Evolutionary conservation across 495 filamentous ascomycete species (phyloP).

Genomic region (Daldinia grandis): DNA sequence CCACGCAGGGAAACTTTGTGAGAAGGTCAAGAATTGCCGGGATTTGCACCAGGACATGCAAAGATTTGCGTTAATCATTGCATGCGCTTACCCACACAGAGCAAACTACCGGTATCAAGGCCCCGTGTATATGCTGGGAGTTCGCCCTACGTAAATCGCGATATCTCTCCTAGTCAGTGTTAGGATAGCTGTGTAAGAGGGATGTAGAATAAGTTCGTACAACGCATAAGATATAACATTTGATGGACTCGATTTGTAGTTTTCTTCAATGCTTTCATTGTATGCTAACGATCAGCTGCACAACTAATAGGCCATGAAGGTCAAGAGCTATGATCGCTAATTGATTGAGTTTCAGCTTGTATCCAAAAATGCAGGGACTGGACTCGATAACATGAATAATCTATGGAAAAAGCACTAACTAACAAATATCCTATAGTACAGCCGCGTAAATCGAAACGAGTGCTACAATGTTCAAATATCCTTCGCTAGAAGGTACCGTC

Average conservation of each 20-base stretch:
- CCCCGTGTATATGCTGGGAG: too few species aligned
- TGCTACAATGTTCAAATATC: background rate
- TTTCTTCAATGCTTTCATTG: background rate
- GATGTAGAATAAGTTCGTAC: background rate
- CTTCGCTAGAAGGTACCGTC: background rate
- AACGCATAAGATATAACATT: background rate
- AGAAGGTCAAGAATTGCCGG: conserved; percentile 32
- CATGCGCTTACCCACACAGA: background rate
- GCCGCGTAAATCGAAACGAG: background rate
- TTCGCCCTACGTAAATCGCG: background rate
- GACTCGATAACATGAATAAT: background rate
- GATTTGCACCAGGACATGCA: conserved; percentile 21
- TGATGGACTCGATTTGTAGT: background rate
- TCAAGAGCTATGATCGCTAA: background rate
- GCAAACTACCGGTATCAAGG: too few species aligned
- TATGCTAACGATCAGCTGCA: background rate
- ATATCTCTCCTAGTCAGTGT: background rate
- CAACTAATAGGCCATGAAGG: background rate
- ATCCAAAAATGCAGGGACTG: background rate
- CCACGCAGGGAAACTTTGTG: background rate
- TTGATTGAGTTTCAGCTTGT: background rate
- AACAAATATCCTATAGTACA: background rate
- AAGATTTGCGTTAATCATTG: conserved; percentile 28
- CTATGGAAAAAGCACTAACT: background rate
- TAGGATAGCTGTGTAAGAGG: background rate